Percentiles rank a stretch among this genome's conserved stretches.
These are phyloP conservation scores for Penicillium pulvis DNA, from an alignment of 495 filamentous ascomycete species.

Conservation along the genomic window DNA sequence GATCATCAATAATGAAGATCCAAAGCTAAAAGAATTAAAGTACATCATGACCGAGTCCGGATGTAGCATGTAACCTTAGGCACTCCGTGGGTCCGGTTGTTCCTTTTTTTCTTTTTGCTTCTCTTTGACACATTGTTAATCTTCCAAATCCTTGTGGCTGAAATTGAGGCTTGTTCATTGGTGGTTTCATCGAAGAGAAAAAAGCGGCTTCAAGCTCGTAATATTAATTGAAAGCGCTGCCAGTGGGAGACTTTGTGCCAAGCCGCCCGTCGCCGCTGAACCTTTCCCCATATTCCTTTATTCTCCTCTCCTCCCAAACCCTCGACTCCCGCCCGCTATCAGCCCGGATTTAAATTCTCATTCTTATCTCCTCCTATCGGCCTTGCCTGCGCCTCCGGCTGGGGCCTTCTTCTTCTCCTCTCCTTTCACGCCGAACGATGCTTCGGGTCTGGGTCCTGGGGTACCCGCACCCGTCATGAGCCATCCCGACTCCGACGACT, in stretches of 20 bases:
- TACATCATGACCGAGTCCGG: constrained; percentile 11
- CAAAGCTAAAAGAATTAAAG: neutral
- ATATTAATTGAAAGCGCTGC: constrained; percentile 12
- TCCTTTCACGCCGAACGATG: constrained; percentile 37
- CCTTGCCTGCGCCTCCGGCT: neutral
- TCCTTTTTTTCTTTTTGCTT: constrained; percentile 4
- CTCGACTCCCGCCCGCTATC: neutral
- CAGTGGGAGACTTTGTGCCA: constrained; percentile 32
- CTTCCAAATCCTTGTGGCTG: constrained; percentile 6
- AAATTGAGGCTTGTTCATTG: constrained; percentile 6
- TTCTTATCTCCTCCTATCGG: neutral
- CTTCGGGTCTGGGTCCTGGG: constrained; percentile 39
- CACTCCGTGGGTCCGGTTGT: constrained; percentile 3
- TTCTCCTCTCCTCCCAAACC: constrained; percentile 19
- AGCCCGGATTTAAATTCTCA: neutral
- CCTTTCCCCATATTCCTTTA: constrained; percentile 42
- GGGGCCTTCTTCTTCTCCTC: constrained; percentile 12
- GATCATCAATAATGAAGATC: neutral
- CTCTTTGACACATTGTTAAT: neutral
- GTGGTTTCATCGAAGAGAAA: neutral
- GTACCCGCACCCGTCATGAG: constrained; percentile 50
- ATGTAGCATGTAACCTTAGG: constrained; percentile 15
- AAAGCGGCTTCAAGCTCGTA: constrained; percentile 15
- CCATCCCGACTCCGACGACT: constrained; percentile 42
- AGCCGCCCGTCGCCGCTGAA: constrained; percentile 36